Evolutionary conservation across 148 eudicot genomes (phyloP).

Genomic region (Vaccinium darrowii): DNA sequence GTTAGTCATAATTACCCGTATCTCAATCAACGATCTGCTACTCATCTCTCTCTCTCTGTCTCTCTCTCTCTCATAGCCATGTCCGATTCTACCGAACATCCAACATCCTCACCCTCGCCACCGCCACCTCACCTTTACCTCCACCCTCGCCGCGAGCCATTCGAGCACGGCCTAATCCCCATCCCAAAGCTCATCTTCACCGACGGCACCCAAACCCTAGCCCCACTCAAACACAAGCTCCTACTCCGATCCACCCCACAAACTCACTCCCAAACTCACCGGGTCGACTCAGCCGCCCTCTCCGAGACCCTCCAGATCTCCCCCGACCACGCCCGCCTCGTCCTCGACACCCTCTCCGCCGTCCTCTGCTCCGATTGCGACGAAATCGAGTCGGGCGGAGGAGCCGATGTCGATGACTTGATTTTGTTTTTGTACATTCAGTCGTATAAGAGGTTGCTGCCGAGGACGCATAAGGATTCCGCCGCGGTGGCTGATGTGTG

Average conservation of each 20-base stretch:
- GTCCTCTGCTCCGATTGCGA: conserved; percentile 58
- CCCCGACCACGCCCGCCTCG: conserved; percentile 56
- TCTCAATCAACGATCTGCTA: too few relatives aligned
- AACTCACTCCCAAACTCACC: conserved; percentile 18
- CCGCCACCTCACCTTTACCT: background rate
- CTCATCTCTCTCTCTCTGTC: background rate
- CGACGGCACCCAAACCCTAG: too few relatives aligned
- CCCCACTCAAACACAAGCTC: conserved; percentile 28
- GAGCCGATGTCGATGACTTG: conserved; percentile 73
- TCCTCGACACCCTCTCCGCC: conserved; percentile 61
- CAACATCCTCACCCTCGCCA: conserved; percentile 23
- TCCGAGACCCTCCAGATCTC: conserved; percentile 62
- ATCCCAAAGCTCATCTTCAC: too few relatives aligned
- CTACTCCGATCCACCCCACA: conserved; percentile 23
- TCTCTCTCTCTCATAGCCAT: conserved; percentile 7
- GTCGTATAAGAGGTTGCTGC: conserved; percentile 83
- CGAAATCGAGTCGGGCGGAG: conserved; percentile 30
- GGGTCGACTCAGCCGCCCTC: conserved; percentile 43
- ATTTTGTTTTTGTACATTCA: conserved; percentile 75
- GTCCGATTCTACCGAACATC: conserved; percentile 17
- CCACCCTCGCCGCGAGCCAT: too few relatives aligned
- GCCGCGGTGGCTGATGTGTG: conserved; percentile 95
- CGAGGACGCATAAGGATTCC: conserved; percentile 77
- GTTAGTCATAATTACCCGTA: too few relatives aligned
- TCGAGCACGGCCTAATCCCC: too few relatives aligned